These are phyloP conservation scores for Solanum chacoense DNA, from an alignment of 305 asterid species.

Conservation along the genomic window DNA sequence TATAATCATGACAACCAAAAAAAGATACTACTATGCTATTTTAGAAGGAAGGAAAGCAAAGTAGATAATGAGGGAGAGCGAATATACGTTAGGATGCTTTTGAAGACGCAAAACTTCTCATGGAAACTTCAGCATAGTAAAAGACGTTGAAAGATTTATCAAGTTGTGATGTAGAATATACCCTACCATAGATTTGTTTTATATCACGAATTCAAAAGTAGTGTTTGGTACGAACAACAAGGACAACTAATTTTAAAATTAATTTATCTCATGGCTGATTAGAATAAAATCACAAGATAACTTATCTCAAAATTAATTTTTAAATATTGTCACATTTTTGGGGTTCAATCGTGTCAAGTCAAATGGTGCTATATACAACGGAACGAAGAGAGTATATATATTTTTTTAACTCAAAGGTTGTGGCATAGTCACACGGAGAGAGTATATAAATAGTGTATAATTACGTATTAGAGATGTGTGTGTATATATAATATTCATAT, in stretches of 20 bases:
- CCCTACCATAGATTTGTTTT: background rate
- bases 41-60: background rate
- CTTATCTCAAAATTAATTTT: background rate
- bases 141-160: background rate
- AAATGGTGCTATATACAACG: background rate
- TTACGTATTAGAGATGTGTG: background rate
- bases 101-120: background rate
- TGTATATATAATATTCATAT: too few species aligned
- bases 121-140: background rate
- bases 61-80: background rate
- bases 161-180: background rate
- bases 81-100: background rate
- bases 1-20: background rate
- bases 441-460: background rate
- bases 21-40: background rate
- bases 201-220: background rate
- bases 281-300: background rate
- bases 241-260: background rate
- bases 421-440: background rate
- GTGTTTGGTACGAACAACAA: background rate
- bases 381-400: background rate
- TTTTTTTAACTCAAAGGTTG: background rate
- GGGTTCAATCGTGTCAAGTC: background rate
- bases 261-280: too few species aligned
- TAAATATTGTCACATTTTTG: background rate